Evolutionary conservation across 352 stramenopile genomes (phyloP).

Genomic region (Globisporangium takayamanum): DNA sequence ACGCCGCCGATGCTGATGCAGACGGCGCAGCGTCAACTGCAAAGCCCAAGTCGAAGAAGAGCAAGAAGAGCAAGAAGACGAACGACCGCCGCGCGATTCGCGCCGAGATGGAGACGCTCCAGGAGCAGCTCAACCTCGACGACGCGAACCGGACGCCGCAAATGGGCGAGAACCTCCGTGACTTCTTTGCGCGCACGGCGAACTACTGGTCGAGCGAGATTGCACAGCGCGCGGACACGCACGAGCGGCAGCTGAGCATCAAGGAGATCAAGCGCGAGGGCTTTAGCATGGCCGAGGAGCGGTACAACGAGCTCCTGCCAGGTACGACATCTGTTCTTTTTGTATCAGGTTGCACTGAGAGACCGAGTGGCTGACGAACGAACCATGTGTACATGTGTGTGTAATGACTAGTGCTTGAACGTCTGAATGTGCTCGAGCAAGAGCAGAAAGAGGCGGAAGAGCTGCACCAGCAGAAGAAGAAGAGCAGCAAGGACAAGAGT

Average conservation of each 20-base stretch:
- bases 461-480: constrained; percentile 70
- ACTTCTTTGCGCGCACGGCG: constrained; percentile 84
- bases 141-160: constrained; percentile 69
- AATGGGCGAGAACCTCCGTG: constrained; percentile 77
- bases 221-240: constrained; percentile 47
- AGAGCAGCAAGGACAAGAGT: constrained; percentile 64
- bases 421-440: constrained; percentile 69
- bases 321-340: constrained; percentile 22
- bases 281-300: constrained; percentile 61
- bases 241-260: constrained; percentile 64
- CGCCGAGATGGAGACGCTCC: constrained; percentile 79
- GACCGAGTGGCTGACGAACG: constrained; percentile 5
- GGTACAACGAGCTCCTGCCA: constrained; percentile 78
- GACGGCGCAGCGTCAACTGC: constrained; percentile 5
- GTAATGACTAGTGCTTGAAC: constrained; percentile 46
- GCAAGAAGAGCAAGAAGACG: constrained; percentile 51
- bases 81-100: constrained; percentile 64
- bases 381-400: constrained; percentile 9
- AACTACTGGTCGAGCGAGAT: constrained; percentile 62
- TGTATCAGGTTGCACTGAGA: not conserved
- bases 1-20: constrained; percentile 15
- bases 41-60: constrained; percentile 44
- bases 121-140: constrained; percentile 66
- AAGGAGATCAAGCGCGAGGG: constrained; percentile 87
- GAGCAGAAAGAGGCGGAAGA: constrained; percentile 79